Evolutionary conservation across 108 stramenopile genomes (phyloP), one percentile per base, ranked within the genome.

Genomic region (Discostella stelligeroides): DNA sequence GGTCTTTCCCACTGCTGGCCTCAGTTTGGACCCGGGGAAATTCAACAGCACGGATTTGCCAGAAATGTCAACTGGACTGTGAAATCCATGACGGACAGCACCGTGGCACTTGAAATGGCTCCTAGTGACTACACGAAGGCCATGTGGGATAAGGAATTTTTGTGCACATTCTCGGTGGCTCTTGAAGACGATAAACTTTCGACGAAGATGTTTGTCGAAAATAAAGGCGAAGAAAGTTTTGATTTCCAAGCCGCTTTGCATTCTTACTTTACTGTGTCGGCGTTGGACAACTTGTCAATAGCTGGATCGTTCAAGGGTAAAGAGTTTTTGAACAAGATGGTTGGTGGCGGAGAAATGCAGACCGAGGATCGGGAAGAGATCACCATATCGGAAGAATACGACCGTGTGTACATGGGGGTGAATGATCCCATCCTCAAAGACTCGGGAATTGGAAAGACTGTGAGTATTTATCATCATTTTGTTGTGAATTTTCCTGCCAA

Each of bases 21-120:
- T 37, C 82, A 90, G 75, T 94, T 94, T 57, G 92, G 92, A 55
- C 92, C 92, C 27, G 90, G 92, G 24, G 95, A 72, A 30, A 98
- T 98, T 80, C 97, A 98, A 85, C 93, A 98, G 67, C 97, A 98
- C 72, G 97, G 97, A 63, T 98, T 98, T 60, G 97, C 96, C n/a
- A 88, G 97, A 48, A 98, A 98, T 66, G 88, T 96, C 42, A 87
- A 92, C 70, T 98, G 97, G 97, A 75, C 79, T 39, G 88, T 98
- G 41, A 87, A 82, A 59, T 82, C 80, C 28, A 79, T 82, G 68
- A 82, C 87, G 14, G 90, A 84, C 48, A 88, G 87, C 15, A 68
- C 84, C 8, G 92, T 92, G 25, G 91, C 82, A 13, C 63, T 97
- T 46, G 85, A 90, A 66, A 74, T 98, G 84, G 75, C 76, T 18